Evolutionary conservation across 176 grass and related monocot species (phyloP).

Genomic region (Aegilops speltoides): DNA sequence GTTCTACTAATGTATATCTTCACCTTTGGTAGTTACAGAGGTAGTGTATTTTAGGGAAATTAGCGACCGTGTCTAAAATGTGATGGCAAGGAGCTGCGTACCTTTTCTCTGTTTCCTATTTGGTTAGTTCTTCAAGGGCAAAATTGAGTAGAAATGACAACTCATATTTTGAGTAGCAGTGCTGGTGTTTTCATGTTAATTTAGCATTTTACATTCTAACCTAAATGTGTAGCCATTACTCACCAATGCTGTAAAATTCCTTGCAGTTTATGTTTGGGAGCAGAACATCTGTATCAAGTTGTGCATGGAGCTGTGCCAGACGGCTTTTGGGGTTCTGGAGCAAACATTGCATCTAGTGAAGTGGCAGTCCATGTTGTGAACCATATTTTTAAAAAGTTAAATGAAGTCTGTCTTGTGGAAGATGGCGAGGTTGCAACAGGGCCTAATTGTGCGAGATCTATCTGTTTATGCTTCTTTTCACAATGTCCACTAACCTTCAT

Average conservation of each 20-base stretch:
- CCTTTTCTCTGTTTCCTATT: neutral
- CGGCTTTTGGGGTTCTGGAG: slow-evolving; percentile 45
- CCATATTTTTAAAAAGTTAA: slow-evolving; percentile 79
- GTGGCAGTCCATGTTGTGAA: slow-evolving; percentile 74
- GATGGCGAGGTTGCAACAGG: slow-evolving; percentile 74
- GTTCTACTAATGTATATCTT: too few relatives aligned
- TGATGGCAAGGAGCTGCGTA: neutral
- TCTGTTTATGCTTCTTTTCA: slow-evolving; percentile 1
- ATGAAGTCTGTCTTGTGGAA: slow-evolving; percentile 82
- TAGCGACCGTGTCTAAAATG: neutral
- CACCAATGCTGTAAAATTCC: slow-evolving; percentile 10
- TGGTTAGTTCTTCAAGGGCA: neutral
- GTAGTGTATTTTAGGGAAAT: neutral
- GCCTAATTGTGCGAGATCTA: slow-evolving; percentile 9
- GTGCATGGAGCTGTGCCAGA: slow-evolving; percentile 62
- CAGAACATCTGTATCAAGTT: slow-evolving; percentile 78
- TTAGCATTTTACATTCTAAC: neutral
- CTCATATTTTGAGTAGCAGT: slow-evolving; percentile 1
- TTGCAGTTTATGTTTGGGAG: slow-evolving; percentile 72
- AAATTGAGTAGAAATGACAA: slow-evolving; percentile 1
- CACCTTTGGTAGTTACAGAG: too few relatives aligned
- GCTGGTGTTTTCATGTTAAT: neutral
- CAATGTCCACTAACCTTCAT: slow-evolving; percentile 2
- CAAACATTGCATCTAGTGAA: slow-evolving; percentile 49
- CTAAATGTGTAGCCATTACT: neutral